phyloP scores from a whole-genome alignment of 768 basidiomycete species.

The Tulasnella sp. region DNA sequence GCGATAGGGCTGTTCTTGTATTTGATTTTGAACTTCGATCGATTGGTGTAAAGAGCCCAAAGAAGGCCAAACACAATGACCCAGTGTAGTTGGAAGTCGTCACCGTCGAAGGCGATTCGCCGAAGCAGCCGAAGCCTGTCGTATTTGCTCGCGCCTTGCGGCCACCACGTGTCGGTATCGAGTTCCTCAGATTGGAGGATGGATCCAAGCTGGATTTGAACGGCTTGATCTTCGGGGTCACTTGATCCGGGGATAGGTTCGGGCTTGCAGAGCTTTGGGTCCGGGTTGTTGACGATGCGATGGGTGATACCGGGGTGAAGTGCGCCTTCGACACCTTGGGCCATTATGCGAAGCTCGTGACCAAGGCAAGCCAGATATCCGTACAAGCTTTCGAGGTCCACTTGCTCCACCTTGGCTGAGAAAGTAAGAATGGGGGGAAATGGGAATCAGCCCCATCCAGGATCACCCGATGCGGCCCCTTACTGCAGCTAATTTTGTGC shows the following conservation, averaged over 20 bases:
- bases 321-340: neutral
- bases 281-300: conserved; percentile 16
- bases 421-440: too few species aligned
- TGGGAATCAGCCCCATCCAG: neutral
- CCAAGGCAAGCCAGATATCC: conserved; percentile 4
- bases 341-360: neutral
- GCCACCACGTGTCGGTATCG: neutral
- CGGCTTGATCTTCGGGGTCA: neutral
- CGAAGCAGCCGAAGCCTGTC: conserved; percentile 9
- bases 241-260: neutral
- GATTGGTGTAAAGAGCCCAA: neutral
- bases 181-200: neutral
- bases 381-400: conserved; percentile 15
- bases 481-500: conserved; percentile 14
- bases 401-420: neutral
- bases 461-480: neutral
- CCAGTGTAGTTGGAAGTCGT: conserved; percentile 7
- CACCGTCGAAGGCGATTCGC: conserved; percentile 18
- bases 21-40: neutral
- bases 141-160: neutral
- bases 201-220: neutral
- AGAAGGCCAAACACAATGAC: conserved; percentile 4
- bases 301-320: conserved; percentile 4
- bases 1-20: neutral
- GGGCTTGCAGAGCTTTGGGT: neutral